Conservation (phyloP, 768 basidiomycete species). For the Tremella mesenterica region DNA sequence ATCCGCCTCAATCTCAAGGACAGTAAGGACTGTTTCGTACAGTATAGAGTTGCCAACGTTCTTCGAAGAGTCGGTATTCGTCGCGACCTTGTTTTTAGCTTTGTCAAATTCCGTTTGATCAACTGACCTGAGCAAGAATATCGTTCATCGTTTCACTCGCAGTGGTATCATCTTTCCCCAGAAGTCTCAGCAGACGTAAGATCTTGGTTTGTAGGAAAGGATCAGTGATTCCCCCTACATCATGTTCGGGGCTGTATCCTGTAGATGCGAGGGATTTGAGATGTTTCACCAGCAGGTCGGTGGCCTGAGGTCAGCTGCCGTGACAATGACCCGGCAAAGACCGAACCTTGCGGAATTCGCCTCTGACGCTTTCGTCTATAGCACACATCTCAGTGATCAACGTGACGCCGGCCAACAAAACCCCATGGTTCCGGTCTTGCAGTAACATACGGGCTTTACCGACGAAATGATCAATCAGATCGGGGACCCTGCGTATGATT, state of each 20-base stretch:
- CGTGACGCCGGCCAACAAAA: constrained; percentile 85
- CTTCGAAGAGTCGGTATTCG: constrained; percentile 93
- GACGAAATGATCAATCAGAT: constrained; percentile 85
- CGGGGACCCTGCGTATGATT: constrained; percentile 91
- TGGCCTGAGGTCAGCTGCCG: constrained; percentile 8
- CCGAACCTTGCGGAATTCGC: constrained; percentile 82
- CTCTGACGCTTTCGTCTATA: constrained; percentile 59
- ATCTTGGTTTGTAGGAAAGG: constrained; percentile 59
- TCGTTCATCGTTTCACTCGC: constrained; percentile 98
- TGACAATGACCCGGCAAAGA: background rate
- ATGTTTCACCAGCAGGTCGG: constrained; percentile 71
- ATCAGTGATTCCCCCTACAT: constrained; percentile 91
- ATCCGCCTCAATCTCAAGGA: constrained; percentile 95
- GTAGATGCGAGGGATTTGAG: constrained; percentile 90
- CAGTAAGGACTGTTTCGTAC: constrained; percentile 92
- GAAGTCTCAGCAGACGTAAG: constrained; percentile 73
- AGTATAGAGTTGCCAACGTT: constrained; percentile 97
- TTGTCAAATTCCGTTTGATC: background rate
- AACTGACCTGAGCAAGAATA: constrained; percentile 77
- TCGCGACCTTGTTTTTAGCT: constrained; percentile 68
- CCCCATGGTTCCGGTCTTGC: constrained; percentile 93
- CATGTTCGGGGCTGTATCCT: constrained; percentile 96
- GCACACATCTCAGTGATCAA: constrained; percentile 92
- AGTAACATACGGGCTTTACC: constrained; percentile 79
- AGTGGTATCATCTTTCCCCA: constrained; percentile 72